Evolutionary conservation across 2,329 filamentous ascomycete species (phyloP).

Genomic region (Mycosphaerelloides madeirae): DNA sequence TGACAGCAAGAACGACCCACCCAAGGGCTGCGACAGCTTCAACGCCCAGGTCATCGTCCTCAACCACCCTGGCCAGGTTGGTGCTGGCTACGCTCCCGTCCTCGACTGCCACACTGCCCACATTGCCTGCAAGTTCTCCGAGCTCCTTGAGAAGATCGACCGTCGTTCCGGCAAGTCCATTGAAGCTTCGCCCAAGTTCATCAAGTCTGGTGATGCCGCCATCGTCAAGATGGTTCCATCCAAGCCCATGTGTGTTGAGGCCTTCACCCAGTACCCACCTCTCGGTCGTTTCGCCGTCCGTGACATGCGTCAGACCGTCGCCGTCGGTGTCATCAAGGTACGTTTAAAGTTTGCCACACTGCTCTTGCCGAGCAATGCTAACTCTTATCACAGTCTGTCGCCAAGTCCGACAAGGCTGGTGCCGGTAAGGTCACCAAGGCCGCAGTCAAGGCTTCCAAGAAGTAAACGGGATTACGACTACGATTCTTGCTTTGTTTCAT

Average conservation of each 20-base stretch:
- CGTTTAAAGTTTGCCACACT: too few species aligned
- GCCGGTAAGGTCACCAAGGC: slow-evolving; percentile 50
- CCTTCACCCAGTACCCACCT: slow-evolving; percentile 99
- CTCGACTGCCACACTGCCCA: slow-evolving; percentile 99
- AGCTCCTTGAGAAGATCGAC: slow-evolving; percentile 99
- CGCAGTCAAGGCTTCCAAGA: slow-evolving; percentile 36
- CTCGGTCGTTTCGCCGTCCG: slow-evolving; percentile 99
- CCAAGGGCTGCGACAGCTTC: slow-evolving; percentile 84
- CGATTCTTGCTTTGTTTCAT: slow-evolving; percentile 8
- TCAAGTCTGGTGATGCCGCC: slow-evolving; percentile 99
- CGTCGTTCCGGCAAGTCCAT: slow-evolving; percentile 98
- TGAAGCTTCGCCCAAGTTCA: slow-evolving; percentile 93
- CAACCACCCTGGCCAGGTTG: slow-evolving; percentile 99
- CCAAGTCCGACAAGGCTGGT: slow-evolving; percentile 43
- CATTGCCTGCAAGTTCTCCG: slow-evolving; percentile 99
- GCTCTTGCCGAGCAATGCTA: background rate
- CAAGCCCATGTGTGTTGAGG: slow-evolving; percentile 99
- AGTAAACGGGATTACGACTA: slow-evolving; percentile 28
- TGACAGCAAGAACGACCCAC: slow-evolving; percentile 99
- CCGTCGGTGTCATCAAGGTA: slow-evolving; percentile 50
- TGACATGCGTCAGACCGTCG: slow-evolving; percentile 86
- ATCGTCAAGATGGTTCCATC: slow-evolving; percentile 99
- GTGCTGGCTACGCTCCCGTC: slow-evolving; percentile 97
- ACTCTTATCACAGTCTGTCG: slow-evolving; percentile 26
- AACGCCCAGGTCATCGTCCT: slow-evolving; percentile 99